These are phyloP conservation scores for Albophoma yamanashiensis DNA, from an alignment of 2,329 filamentous ascomycete genomes.

Conservation along the genomic window DNA sequence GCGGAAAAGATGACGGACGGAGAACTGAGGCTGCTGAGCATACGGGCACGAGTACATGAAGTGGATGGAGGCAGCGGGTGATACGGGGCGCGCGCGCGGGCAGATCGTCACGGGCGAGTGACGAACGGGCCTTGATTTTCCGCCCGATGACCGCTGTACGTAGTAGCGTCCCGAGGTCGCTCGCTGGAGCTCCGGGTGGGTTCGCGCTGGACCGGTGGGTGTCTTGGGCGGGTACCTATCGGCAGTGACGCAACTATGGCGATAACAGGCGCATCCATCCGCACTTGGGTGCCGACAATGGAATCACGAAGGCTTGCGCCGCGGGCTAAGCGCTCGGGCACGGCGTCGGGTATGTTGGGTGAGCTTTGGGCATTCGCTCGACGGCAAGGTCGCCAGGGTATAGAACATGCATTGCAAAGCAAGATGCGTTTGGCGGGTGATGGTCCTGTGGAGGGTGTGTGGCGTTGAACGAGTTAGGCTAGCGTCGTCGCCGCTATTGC, in stretches of 20 bases:
- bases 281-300: neutral
- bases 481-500: too few relatives aligned
- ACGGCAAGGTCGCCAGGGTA: neutral
- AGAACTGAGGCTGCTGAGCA: neutral
- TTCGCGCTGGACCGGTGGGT: neutral
- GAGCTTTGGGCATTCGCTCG: neutral
- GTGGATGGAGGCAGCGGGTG: neutral
- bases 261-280: neutral
- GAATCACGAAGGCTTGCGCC: neutral
- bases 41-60: neutral
- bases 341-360: neutral
- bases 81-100: neutral
- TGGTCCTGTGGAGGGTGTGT: too few relatives aligned
- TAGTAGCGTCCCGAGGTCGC: neutral
- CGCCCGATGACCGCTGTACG: neutral
- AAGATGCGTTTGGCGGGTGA: neutral
- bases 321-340: neutral
- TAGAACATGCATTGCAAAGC: neutral
- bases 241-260: neutral
- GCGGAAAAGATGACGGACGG: neutral
- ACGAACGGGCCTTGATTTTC: neutral
- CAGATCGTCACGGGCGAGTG: slow-evolving; percentile 1
- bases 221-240: neutral
- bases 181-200: neutral
- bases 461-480: too few relatives aligned